Base-by-base conservation (phyloP, 225 moss, liverwort and hornwort genomes). In the Pleurozium schreberi region DNA sequence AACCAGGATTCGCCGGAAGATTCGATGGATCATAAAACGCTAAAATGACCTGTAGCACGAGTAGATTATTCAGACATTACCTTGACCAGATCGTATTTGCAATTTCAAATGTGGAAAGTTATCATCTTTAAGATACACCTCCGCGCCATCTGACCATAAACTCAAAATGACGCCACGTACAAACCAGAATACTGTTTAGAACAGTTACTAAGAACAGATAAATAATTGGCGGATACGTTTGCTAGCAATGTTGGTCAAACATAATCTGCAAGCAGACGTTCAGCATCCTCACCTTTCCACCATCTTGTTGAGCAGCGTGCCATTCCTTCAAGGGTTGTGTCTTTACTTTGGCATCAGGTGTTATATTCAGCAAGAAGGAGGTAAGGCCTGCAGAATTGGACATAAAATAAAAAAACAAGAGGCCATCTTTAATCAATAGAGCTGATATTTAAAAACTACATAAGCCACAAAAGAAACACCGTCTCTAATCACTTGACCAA, bases 11-110 rank as follows among this genome's bases (percentile, higher is more conserved):
- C 63, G 92, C 93, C 58, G 89, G 89, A 90, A 96, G 94, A 90
- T 99, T 96, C 88, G 96, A 99, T 75, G 97, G 98, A 90, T 99
- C 98, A 89, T 94, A 99, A 87, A 97, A 99, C 78, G 93, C 96
- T 90, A 95, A 86, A 80, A 99, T 70, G 52, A 97, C 92, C 98
- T 99, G 94, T 43, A 80, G 67, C 80, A 91, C 49, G 33, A 84
- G 60, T 66, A 89, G 19, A 26, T 71, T 31, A 40, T 83, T 88
- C 83, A 59, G 15, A 23, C 31, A 77, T 31, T 45, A 55, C 55
- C 65, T 82, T 36, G 60, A 85, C 19, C 62, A 81, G 43, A 75
- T 78, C 79, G 66, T 40, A 55, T 28, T 80, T 87, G 66, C 75
- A 68, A 78, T 64, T 83, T 50, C 40, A 25, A 52, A 84, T 85